These are phyloP conservation scores for Vanrija sp. DNA, from an alignment of 1,284 basidiomycete species.

Conservation along the genomic window DNA sequence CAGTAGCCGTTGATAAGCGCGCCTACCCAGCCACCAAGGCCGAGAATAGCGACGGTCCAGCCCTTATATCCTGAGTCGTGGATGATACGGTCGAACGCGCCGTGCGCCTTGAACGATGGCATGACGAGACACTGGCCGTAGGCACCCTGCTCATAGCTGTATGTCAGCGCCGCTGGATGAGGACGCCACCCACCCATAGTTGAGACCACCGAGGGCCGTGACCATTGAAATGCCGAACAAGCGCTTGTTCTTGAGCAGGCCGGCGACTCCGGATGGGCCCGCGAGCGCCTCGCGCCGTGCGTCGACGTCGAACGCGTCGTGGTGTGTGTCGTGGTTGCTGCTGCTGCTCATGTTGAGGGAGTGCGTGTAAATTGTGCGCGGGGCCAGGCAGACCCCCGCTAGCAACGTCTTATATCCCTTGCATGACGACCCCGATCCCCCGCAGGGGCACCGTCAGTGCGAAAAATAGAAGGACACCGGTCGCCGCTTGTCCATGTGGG, in stretches of 20 bases:
- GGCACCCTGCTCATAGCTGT: conserved; percentile 12
- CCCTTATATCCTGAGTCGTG: conserved; percentile 15
- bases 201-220: conserved; percentile 19
- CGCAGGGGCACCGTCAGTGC: no score
- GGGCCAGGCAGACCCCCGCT: no score
- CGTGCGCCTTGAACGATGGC: conserved; percentile 13
- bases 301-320: conserved; percentile 3
- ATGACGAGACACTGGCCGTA: conserved; percentile 23
- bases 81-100: conserved; percentile 13
- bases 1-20: conserved; percentile 26
- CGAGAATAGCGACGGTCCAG: conserved; percentile 21
- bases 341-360: background rate
- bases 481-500: background rate
- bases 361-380: no score
- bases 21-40: conserved; percentile 23
- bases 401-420: no score
- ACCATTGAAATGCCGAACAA: conserved; percentile 18
- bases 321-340: background rate
- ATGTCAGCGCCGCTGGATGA: background rate
- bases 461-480: background rate
- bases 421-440: no score
- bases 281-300: conserved; percentile 8
- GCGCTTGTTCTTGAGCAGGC: conserved; percentile 16
- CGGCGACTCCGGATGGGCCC: conserved; percentile 15
- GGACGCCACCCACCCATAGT: conserved; percentile 15